A percentile compares a stretch with the other conserved stretches of the same genome.
phyloP scores from a whole-genome alignment of 345 rosid species.

The Leavenworthia alabamica region DNA sequence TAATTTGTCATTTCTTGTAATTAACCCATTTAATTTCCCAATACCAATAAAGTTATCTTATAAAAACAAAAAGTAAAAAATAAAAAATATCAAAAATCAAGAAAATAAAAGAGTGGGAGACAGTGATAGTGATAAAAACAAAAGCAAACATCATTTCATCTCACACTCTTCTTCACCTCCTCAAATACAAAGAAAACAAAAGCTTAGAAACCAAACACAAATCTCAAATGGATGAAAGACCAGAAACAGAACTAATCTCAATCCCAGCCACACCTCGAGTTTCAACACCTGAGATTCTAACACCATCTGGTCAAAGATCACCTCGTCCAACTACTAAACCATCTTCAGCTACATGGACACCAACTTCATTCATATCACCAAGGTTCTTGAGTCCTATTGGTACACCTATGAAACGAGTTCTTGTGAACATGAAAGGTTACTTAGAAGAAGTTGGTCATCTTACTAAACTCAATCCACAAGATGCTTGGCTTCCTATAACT shows the following conservation, averaged over 20 bases:
- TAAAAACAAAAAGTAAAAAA: background rate
- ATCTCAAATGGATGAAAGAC: conserved; percentile 68
- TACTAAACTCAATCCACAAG: conserved; percentile 94
- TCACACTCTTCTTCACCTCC: background rate
- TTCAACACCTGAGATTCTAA: conserved; percentile 89
- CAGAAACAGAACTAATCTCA: conserved; percentile 95
- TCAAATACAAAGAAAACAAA: background rate
- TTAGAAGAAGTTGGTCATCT: conserved; percentile 91
- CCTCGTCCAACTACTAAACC: conserved; percentile 68
- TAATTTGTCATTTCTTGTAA: background rate
- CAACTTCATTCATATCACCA: conserved; percentile 92
- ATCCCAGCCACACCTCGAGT: conserved; percentile 92
- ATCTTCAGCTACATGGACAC: conserved; percentile 87
- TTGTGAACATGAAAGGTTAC: conserved; percentile 88
- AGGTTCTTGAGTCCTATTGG: conserved; percentile 92
- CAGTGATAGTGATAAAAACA: background rate
- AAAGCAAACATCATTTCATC: background rate
- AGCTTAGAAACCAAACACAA: too few species aligned
- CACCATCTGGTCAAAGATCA: conserved; percentile 93
- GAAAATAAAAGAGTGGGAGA: background rate
- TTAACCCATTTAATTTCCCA: background rate
- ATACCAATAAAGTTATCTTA: conserved; percentile 1
- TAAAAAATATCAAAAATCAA: background rate
- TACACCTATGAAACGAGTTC: conserved; percentile 95
- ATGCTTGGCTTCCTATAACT: conserved; percentile 97